Percentiles rank a stretch among this genome's conserved stretches.
Evolutionary conservation across 2,329 filamentous ascomycete species (phyloP).

Genomic region (Trichophyton simii): DNA sequence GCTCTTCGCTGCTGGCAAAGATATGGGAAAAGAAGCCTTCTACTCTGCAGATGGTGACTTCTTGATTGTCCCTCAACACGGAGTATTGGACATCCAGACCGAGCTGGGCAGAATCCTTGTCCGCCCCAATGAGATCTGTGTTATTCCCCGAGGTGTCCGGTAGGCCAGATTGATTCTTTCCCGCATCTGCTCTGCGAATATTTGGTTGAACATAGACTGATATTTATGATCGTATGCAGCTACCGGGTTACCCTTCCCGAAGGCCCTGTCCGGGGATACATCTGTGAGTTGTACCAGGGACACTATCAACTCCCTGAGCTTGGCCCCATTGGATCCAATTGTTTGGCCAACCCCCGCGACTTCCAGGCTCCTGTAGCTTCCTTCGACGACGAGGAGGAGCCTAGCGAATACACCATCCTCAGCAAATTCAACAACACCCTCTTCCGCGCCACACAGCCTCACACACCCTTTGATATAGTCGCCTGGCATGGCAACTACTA

Average conservation of each 20-base stretch:
- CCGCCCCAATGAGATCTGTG: conserved; percentile 64
- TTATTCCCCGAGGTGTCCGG: conserved; percentile 61
- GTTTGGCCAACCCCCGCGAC: conserved; percentile 62
- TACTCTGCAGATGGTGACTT: conserved; percentile 76
- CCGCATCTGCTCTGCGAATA: neutral
- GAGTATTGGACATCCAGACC: conserved; percentile 61
- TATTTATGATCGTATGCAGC: conserved; percentile 15
- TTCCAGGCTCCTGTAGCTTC: conserved; percentile 60
- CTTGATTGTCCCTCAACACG: conserved; percentile 63
- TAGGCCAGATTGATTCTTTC: conserved; percentile 11
- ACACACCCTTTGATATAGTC: conserved; percentile 67
- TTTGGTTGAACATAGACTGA: neutral
- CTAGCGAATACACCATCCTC: conserved; percentile 42
- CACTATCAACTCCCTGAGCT: conserved; percentile 61
- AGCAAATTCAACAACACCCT: conserved; percentile 57
- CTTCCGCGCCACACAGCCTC: conserved; percentile 52
- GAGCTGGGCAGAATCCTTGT: conserved; percentile 63
- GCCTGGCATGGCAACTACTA: conserved; percentile 73
- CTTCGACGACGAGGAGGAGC: conserved; percentile 47
- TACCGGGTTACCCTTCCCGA: conserved; percentile 57
- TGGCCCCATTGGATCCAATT: conserved; percentile 60
- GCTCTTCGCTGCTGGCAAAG: conserved; percentile 64
- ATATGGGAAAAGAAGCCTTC: conserved; percentile 68
- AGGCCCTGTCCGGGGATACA: conserved; percentile 57
- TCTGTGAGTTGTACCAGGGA: conserved; percentile 60